Base-by-base conservation (phyloP, 108 stramenopile species). In the Pseudonitzschia pungens region DNA sequence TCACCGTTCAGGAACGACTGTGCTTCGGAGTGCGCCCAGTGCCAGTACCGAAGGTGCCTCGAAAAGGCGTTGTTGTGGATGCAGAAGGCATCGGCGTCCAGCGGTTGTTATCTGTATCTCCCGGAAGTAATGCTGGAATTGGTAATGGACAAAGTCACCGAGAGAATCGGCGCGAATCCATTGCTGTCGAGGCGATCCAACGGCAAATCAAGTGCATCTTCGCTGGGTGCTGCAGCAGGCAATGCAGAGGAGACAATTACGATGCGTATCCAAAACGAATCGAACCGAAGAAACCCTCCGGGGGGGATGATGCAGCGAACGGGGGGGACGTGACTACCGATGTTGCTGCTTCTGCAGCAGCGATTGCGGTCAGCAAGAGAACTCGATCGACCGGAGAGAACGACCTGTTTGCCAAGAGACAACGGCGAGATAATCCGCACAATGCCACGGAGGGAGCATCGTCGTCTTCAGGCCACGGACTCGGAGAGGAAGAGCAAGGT, bases 21-120 rank as follows among this genome's bases (percentile, higher is more conserved):
- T 55, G 41, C 45, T 52, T 48, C 72, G n/a, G 28, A 68, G 14
- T 50, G 71, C 10, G 41, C 60, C 20, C 40, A 42, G 28, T 36
- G 74, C 7, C 66, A 71, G 15, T 78, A 57, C 51, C 80, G 80
- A 9, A 69, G 72, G 43, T 75, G 77, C 40, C 70, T 85, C n/a
- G 62, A 85, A 65, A 55, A 16, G 22, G 70, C 75, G 28, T 67
- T 85, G 32, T 6, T 33, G n/a, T 77, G 84, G 79, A 51, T 54
- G 27, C 40, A 41, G 36, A 60, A 52, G 22, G 22, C 10, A 9
- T 63, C 68, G 9, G 27, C 48, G 4, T n/a, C 40, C 26, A 68
- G 67, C 43, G 44, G 26, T 18, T 36, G 27, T 20, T 71, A 48
- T 28, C 32, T 75, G 6, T 81, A 81, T 54, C 32, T 76, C 43